Evolutionary conservation across 2,329 filamentous ascomycete species (phyloP).

Genomic region (Monosporascus sp.): DNA sequence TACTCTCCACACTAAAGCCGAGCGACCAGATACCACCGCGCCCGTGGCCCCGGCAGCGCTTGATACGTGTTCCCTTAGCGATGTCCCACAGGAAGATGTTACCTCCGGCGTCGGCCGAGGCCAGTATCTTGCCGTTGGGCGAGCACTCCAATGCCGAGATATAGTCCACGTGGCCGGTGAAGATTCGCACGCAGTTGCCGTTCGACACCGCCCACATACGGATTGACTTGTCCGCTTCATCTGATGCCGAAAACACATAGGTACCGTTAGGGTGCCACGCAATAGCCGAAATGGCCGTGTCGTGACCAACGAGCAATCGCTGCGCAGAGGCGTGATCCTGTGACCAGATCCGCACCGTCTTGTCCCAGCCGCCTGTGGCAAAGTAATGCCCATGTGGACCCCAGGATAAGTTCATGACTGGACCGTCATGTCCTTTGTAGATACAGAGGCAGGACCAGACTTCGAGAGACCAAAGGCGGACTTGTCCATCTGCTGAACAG

Average conservation of each 20-base stretch:
- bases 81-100: conserved; percentile 95
- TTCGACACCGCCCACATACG: conserved; percentile 96
- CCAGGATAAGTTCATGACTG: conserved; percentile 85
- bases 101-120: conserved; percentile 81
- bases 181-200: conserved; percentile 82
- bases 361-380: conserved; percentile 79
- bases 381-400: conserved; percentile 96
- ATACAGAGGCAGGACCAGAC: conserved; percentile 89
- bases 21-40: conserved; percentile 93
- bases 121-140: conserved; percentile 84
- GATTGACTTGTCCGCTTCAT: conserved; percentile 80
- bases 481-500: conserved; percentile 77
- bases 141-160: conserved; percentile 82
- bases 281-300: conserved; percentile 87
- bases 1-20: conserved; percentile 90
- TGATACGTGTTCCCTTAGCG: conserved; percentile 76
- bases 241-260: conserved; percentile 89
- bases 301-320: conserved; percentile 85
- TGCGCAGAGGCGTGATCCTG: conserved; percentile 89
- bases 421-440: conserved; percentile 88
- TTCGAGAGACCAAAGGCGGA: conserved; percentile 90
- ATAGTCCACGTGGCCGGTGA: conserved; percentile 85
- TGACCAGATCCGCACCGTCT: conserved; percentile 84
- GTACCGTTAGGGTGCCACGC: conserved; percentile 91
- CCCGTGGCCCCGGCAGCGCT: conserved; percentile 89